Evolutionary conservation across 371 early-diverging fungal genomes (phyloP).

Genomic region (Rhizopus delemar): DNA sequence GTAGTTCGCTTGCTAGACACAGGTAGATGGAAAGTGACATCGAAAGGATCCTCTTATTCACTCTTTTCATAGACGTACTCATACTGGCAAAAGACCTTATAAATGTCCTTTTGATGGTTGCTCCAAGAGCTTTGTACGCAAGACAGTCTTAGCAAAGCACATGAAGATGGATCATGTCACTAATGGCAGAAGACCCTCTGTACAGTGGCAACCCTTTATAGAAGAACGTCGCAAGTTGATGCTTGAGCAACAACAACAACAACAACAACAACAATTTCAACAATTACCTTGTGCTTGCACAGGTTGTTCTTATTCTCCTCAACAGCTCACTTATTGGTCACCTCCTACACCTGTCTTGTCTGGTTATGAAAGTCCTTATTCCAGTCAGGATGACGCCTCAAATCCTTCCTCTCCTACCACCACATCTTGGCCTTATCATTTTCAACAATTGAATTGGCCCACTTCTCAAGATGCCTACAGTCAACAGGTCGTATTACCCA

Average conservation of each 20-base stretch:
- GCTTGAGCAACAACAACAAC: constrained; percentile 35
- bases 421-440: constrained; percentile 23
- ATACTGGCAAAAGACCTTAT: constrained; percentile 74
- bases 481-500: constrained; percentile 31
- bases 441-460: constrained; percentile 13
- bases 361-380: constrained; percentile 27
- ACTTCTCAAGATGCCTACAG: constrained; percentile 14
- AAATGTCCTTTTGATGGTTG: constrained; percentile 61
- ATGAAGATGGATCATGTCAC: constrained; percentile 47
- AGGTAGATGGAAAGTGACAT: constrained; percentile 23
- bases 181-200: constrained; percentile 42
- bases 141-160: constrained; percentile 72
- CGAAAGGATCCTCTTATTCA: neutral
- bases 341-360: constrained; percentile 30
- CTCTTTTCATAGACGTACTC: constrained; percentile 53
- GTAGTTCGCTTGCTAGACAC: constrained; percentile 56
- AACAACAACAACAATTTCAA: constrained; percentile 21
- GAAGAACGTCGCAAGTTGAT: constrained; percentile 46
- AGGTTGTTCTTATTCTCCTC: constrained; percentile 21
- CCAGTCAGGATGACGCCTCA: constrained; percentile 26
- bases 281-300: constrained; percentile 23
- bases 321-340: constrained; percentile 17
- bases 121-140: constrained; percentile 67
- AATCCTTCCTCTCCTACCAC: constrained; percentile 39
- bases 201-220: constrained; percentile 54